Conservation (phyloP, 805 yeast genomes). For the Maudiozyma saulgeensis region DNA sequence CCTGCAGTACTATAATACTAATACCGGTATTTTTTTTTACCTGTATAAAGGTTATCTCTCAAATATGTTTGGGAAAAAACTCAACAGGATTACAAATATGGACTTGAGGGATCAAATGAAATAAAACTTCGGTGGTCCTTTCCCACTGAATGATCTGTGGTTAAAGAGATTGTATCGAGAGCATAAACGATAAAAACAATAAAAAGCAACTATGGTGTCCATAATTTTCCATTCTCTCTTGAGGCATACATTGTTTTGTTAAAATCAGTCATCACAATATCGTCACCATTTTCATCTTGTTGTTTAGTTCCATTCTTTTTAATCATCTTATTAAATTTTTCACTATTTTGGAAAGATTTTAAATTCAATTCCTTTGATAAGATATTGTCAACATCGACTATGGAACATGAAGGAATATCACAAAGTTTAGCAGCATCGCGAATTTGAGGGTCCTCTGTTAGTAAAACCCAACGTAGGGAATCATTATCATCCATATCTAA, state of each 20-base stretch:
- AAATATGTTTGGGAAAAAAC: no score
- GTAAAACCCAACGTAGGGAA: conserved; percentile 42
- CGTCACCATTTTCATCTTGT: conserved; percentile 22
- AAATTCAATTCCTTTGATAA: conserved; percentile 19
- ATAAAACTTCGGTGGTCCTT: no score
- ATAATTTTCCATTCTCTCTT: conserved; percentile 50
- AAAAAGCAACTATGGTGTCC: conserved; percentile 37
- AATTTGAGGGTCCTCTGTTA: conserved; percentile 51
- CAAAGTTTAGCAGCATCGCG: conserved; percentile 49
- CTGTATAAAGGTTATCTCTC: no score
- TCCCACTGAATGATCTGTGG: no score
- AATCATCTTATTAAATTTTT: conserved; percentile 17
- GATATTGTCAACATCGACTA: conserved; percentile 23
- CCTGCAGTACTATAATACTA: no score
- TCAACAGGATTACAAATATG: no score
- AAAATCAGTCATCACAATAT: conserved; percentile 35
- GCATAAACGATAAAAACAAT: no score
- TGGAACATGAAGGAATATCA: conserved; percentile 37
- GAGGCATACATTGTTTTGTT: conserved; percentile 47
- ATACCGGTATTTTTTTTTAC: no score
- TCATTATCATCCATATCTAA: conserved; percentile 33
- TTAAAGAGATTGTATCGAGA: no score
- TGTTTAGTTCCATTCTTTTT: conserved; percentile 15
- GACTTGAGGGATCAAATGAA: no score
- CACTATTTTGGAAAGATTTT: conserved; percentile 15